Percentiles rank a stretch among this genome's conserved stretches.
phyloP scores from a whole-genome alignment of 257 asterid genomes.

The Rauvolfia tetraphylla region DNA sequence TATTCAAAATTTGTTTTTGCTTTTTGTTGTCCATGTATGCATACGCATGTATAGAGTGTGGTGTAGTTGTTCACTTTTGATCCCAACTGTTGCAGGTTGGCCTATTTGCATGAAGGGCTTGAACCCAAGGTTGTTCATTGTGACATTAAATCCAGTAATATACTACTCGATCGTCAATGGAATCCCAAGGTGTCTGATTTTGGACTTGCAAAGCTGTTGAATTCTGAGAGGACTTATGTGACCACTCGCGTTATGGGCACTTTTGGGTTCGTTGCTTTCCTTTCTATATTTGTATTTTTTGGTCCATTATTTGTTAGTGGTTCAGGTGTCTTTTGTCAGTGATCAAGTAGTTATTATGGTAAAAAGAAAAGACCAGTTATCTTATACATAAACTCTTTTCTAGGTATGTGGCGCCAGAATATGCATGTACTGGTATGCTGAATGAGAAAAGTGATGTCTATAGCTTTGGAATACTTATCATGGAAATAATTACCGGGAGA shows the following conservation, averaged over 20 bases:
- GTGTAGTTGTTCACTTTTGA: conserved; percentile 6
- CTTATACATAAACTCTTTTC: conserved; percentile 10
- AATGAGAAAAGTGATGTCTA: conserved; percentile 89
- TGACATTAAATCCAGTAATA: conserved; percentile 87
- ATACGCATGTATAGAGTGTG: not conserved
- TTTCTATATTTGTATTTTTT: not conserved
- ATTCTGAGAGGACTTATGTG: conserved; percentile 75
- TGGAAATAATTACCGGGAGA: conserved; percentile 90
- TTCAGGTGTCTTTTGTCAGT: not conserved
- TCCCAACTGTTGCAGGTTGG: conserved; percentile 51
- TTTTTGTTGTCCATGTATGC: not conserved
- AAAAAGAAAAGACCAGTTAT: not conserved
- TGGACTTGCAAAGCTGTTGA: conserved; percentile 91
- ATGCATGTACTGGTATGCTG: conserved; percentile 94
- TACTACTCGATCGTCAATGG: conserved; percentile 83
- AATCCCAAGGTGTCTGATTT: conserved; percentile 87
- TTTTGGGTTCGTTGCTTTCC: conserved; percentile 60
- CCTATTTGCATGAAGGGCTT: conserved; percentile 90
- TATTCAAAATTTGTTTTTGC: conserved; percentile 7
- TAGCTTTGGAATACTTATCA: conserved; percentile 88
- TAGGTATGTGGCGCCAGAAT: conserved; percentile 96
- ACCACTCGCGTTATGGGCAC: conserved; percentile 98
- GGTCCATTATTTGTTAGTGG: not conserved
- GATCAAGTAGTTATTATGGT: not conserved
- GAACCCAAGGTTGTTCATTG: conserved; percentile 99